Evolutionary conservation across 192 early-diverging fungal species (phyloP), one percentile per base, ranked within the genome.

Genomic region (Backusella parvicylindrica): DNA sequence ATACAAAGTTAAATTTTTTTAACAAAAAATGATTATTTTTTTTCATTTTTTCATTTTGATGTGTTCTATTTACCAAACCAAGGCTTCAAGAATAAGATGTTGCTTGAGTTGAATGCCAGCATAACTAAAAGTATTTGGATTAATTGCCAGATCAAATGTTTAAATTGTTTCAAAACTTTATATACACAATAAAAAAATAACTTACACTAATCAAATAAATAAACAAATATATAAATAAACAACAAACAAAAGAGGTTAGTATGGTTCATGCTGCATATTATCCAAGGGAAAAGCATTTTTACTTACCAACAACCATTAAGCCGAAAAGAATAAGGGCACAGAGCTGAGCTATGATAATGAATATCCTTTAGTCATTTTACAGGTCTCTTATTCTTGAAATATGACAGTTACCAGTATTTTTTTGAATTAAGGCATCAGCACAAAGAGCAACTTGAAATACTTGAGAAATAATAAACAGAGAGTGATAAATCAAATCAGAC

Each of bases 401-500:
- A n/a, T n/a, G n/a, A n/a, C n/a, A n/a, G n/a, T n/a, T 21, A 80
- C 79, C 79, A 31, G 81, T 82, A 67, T 82, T 82, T 67, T 75
- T 53, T 60, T 76, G 77, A n/a, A 71, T 53, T 1, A 82, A 72
- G 7, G 81, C 81, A 64, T 82, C 81, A 13, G 74, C 37, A 30
- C 77, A 78, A 13, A 82, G 64, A 9, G 71, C 36, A 13, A 83
- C 75, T 38, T 83, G 81, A 63, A 83, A 83, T 35, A 74, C 77
- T 68, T 83, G 81, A n/a, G 74, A 53, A 50, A 76, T 75, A 36
- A 83, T 83, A 53, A 83, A 83, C 9, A 83, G 49, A 26, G 71
- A 68, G 21, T 83, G 81, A 70, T 83, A 83, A 32, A 83, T 83
- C 40, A 83, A 73, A 67, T 83, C 81, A 23, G 81, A 83, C 18